Conservation (phyloP, 768 basidiomycete species). For the Cystobasidiopsis lactophilus region DNA sequence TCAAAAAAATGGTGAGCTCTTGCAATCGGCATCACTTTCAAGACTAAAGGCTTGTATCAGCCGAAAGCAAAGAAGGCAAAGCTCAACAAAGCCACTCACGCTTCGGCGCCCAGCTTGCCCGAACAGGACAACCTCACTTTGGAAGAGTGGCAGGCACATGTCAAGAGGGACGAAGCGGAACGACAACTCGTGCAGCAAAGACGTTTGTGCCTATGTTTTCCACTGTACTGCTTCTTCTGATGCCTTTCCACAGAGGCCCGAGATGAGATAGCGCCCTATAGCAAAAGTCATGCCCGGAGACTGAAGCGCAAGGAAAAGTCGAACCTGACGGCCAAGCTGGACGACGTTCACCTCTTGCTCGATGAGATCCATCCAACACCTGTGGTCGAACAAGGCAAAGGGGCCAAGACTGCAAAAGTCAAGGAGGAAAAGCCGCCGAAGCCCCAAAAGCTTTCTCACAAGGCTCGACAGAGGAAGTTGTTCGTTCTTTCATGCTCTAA, state of each 20-base stretch:
- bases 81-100: too few relatives aligned
- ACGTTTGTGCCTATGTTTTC: not conserved
- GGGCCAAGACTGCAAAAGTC: not conserved
- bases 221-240: not conserved
- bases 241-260: not conserved
- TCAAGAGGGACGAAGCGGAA: too few relatives aligned
- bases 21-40: too few relatives aligned
- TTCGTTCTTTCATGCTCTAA: too few relatives aligned
- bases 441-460: too few relatives aligned
- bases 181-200: not conserved
- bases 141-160: too few relatives aligned
- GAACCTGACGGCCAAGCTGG: conserved; percentile 8
- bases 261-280: conserved; percentile 11
- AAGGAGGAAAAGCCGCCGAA: conserved; percentile 4
- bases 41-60: too few relatives aligned
- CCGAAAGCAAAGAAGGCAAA: too few relatives aligned
- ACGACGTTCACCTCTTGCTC: conserved; percentile 1
- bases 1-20: too few relatives aligned
- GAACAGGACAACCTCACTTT: too few relatives aligned
- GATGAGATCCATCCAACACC: not conserved
- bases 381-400: not conserved
- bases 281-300: conserved; percentile 16
- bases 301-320: conserved; percentile 13
- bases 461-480: too few relatives aligned
- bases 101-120: too few relatives aligned